These are phyloP conservation scores for Fusarium piperis DNA, from an alignment of 2,329 filamentous ascomycete genomes.

Conservation along the genomic window DNA sequence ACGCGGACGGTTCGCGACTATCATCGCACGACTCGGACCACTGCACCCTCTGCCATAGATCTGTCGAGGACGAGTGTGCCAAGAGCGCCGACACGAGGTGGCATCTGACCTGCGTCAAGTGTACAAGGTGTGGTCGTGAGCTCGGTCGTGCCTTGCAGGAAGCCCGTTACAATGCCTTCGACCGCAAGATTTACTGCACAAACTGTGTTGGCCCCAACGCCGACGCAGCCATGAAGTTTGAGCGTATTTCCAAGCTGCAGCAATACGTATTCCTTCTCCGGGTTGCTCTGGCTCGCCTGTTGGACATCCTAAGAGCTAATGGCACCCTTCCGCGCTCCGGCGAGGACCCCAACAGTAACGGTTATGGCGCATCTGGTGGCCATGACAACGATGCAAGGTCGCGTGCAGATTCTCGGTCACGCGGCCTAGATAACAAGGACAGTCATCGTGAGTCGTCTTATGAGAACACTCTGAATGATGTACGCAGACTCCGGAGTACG, in stretches of 20 bases:
- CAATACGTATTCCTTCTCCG: slow-evolving; percentile 94
- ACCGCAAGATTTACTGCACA: slow-evolving; percentile 76
- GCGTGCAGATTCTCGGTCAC: slow-evolving; percentile 28
- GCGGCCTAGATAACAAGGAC: slow-evolving; percentile 51
- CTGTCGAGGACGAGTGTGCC: slow-evolving; percentile 94
- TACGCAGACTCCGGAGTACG: slow-evolving; percentile 89
- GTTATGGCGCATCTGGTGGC: slow-evolving; percentile 35
- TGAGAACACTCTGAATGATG: slow-evolving; percentile 95
- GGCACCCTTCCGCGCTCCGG: slow-evolving; percentile 83
- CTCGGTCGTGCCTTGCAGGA: slow-evolving; percentile 74
- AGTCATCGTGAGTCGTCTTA: slow-evolving; percentile 79
- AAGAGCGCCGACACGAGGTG: slow-evolving; percentile 79
- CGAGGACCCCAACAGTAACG: slow-evolving; percentile 67
- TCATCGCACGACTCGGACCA: slow-evolving; percentile 85
- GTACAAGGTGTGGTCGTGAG: slow-evolving; percentile 71
- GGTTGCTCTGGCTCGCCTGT: slow-evolving; percentile 87
- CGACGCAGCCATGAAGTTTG: slow-evolving; percentile 66
- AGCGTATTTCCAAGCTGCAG: slow-evolving; percentile 83
- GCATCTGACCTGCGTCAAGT: slow-evolving; percentile 85
- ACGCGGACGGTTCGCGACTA: slow-evolving; percentile 70
- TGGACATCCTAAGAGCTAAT: slow-evolving; percentile 86
- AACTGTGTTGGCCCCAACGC: slow-evolving; percentile 69
- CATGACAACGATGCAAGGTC: slow-evolving; percentile 69
- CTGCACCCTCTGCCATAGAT: slow-evolving; percentile 81
- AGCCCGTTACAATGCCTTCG: slow-evolving; percentile 74